Conservation (phyloP, 139 green algal genomes). For the Penium margaritaceum region DNA sequence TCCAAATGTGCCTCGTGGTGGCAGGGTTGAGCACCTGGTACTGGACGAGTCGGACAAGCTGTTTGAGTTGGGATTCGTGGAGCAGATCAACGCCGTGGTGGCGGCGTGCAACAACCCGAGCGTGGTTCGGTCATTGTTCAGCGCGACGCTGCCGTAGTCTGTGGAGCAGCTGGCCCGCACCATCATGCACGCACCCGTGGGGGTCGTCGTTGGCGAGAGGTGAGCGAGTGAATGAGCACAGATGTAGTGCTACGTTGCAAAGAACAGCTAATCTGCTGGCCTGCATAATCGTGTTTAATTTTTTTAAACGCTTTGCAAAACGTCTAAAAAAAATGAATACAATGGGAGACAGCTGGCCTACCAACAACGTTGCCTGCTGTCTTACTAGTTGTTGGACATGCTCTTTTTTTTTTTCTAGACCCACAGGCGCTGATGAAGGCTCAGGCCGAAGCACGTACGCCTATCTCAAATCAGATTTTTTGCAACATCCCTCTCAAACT, state of each 20-base stretch:
- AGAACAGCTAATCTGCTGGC: background rate
- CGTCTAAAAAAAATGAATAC: too few relatives aligned
- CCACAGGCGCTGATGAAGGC: too few relatives aligned
- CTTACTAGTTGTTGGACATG: too few relatives aligned
- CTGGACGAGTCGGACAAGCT: slow-evolving; percentile 93
- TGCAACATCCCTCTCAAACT: too few relatives aligned
- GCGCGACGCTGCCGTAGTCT: slow-evolving; percentile 77
- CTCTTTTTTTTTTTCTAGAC: too few relatives aligned
- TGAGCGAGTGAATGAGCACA: too few relatives aligned
- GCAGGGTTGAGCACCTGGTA: slow-evolving; percentile 60
- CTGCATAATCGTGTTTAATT: background rate
- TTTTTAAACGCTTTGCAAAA: too few relatives aligned
- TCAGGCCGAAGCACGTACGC: too few relatives aligned
- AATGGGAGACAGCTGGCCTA: too few relatives aligned
- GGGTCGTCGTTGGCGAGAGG: slow-evolving; percentile 61
- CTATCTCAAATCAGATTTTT: too few relatives aligned
- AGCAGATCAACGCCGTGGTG: slow-evolving; percentile 70
- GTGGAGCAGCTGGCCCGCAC: slow-evolving; percentile 68
- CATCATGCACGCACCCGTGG: slow-evolving; percentile 71
- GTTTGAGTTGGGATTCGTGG: slow-evolving; percentile 78
- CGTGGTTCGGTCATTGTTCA: slow-evolving; percentile 62
- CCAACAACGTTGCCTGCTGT: too few relatives aligned
- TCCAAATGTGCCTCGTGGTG: too few relatives aligned
- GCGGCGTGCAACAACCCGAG: slow-evolving; percentile 57
- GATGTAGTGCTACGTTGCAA: background rate